A percentile compares a stretch with the other conserved stretches of the same genome.
Evolutionary conservation across 768 basidiomycete genomes (phyloP).

Genomic region (Hysterangium stoloniferum): DNA sequence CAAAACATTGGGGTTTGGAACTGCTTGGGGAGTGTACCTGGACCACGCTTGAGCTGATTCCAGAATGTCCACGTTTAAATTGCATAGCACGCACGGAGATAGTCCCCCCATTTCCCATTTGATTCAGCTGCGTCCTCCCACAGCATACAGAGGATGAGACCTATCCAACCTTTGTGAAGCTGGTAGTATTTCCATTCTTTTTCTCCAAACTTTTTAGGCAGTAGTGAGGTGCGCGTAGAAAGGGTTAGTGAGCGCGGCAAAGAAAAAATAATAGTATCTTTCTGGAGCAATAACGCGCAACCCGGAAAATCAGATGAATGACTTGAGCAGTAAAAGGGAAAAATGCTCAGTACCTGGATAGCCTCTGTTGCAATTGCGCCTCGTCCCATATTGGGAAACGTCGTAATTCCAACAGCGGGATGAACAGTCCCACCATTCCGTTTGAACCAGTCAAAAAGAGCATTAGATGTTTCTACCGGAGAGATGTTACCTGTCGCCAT

Average conservation of each 20-base stretch:
- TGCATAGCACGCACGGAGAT: constrained; percentile 47
- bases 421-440: constrained; percentile 45
- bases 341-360: constrained; percentile 36
- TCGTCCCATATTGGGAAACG: constrained; percentile 51
- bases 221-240: constrained; percentile 65
- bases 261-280: constrained; percentile 69
- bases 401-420: constrained; percentile 27
- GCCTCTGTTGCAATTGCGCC: constrained; percentile 70
- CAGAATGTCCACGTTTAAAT: background rate
- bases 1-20: constrained; percentile 98
- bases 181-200: constrained; percentile 54
- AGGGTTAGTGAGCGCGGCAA: constrained; percentile 74
- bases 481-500: too few species aligned
- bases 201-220: constrained; percentile 52
- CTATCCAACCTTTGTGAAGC: constrained; percentile 73
- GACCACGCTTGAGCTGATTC: background rate
- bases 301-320: background rate
- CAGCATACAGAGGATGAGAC: constrained; percentile 91
- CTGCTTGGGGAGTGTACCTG: constrained; percentile 56
- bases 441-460: constrained; percentile 55
- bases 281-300: constrained; percentile 32
- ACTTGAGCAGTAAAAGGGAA: background rate
- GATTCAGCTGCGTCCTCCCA: constrained; percentile 73
- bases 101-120: constrained; percentile 60
- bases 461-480: too few species aligned